Base-by-base conservation (phyloP, 352 stramenopile species). In the Globisporangium uncinulatum region DNA sequence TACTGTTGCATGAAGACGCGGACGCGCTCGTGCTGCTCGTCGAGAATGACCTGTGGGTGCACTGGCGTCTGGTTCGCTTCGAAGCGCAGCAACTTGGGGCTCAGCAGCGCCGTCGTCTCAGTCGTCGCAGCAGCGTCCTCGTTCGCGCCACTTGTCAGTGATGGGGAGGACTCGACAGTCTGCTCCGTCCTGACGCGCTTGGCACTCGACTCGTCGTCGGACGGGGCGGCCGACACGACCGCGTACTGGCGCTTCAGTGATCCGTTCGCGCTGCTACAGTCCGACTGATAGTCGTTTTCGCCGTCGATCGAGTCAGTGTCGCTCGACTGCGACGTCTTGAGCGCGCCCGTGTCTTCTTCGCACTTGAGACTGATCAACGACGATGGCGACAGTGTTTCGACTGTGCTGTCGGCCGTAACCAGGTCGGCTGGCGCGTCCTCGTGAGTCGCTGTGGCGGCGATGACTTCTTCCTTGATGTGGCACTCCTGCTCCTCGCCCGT, bases 281-380 rank as follows among this genome's bases (percentile, higher is more conserved):
- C 82, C 0, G 72, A 83, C 48, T 74, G 70, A 6, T 74, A 83
- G 46, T 86, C 76, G 31, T 72, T 86, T 21, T 67, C 70, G 14
- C 84, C 75, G 24, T 86, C 74, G 24, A 63, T 81, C 57, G 78
- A 74, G 47, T 89, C 77, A 41, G 67, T 87, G 32, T 88, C 77
- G 20, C 70, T 85, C 0, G 82, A 85, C 57, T 86, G 70, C 2
- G 82, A 73, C 8, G 75, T 85, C 56, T 81, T 80, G 45, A 75
- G 57, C 6, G 53, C 55, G 20, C 71, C 54, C 6, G 54, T 50
- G 11, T 67, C 59, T 51, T 58, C 53, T 21, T 63, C 39, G 19
- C 58, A 64, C 48, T 55, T 20, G 46, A 64, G 51, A 39, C 41
- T 41, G 21, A 57, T 54, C 32, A 44, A 43, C 49, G 55, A 24